Base-by-base conservation (phyloP, 1,139 yeast genomes). In the Geotrichum citri-aurantii region DNA sequence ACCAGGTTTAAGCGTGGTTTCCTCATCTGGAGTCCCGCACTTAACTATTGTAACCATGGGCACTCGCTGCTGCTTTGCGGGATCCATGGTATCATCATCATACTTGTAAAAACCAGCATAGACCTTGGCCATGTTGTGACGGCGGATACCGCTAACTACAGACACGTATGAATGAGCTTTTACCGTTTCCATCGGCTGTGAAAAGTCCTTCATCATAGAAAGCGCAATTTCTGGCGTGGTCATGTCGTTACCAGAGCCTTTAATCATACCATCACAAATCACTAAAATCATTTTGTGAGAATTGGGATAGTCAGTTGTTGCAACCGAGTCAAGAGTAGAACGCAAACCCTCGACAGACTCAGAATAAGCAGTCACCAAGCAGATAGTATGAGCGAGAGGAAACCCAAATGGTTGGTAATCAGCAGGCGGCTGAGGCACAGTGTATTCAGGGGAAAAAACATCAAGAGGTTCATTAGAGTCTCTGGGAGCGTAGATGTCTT, bases 401-500 rank as follows among this genome's bases (percentile, higher is more conserved):
- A 77, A 88, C 0, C 87, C 89, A 73, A 81, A 90, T 6, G 98
- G 98, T 75, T 86, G 92, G 75, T 84, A 91, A 64, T 82, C 88
- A 19, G 85, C 81, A 1, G 96, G 96, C 2, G 98, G 97, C 72
- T 92, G 98, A 1, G 95, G 95, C 56, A 92, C 85, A 26, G 87
- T 75, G 62, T 85, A 86, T 10, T 89, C 82, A 42, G 86, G 83
- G 64, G 88, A 75, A 19, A 63, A 64, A 5, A 61, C 57, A 3
- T 37, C 62, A 49, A 33, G 46, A 19, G 62, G 50, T 14, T 50
- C 42, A 4, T 59, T 59, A 37, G 44, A 50, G 23, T 52, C 37
- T 26, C 40, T 50, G 17, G 48, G 50, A 4, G 54, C 49, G 21
- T 57, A 59, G 12, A 57, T 61, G 51, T 60, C 64, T 37, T 37